Evolutionary conservation across 2,329 filamentous ascomycete genomes (phyloP).

Genomic region (Ascochyta koolunga): DNA sequence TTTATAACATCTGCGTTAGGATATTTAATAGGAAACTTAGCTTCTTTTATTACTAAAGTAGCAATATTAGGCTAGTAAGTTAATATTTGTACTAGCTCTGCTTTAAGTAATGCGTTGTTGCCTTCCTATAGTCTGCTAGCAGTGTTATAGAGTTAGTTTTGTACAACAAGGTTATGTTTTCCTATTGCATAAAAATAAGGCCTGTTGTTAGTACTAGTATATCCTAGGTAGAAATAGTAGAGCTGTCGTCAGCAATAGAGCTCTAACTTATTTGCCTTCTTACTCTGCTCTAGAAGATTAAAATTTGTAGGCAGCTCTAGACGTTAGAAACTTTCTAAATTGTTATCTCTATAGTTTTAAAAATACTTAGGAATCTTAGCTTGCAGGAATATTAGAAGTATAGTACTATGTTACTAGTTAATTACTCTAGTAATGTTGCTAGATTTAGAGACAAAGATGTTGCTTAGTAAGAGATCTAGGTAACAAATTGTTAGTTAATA

Average conservation of each 20-base stretch:
- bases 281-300: constrained; percentile 20
- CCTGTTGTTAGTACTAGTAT: constrained; percentile 31
- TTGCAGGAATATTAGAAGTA: constrained; percentile 48
- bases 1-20: no score
- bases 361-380: constrained; percentile 49
- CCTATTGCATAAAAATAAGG: constrained; percentile 34
- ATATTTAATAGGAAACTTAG: no score
- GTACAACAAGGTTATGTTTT: constrained; percentile 25
- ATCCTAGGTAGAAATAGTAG: constrained; percentile 41
- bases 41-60: no score
- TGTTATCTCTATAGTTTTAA: constrained; percentile 48
- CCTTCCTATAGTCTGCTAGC: constrained; percentile 39
- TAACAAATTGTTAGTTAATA: constrained; percentile 39
- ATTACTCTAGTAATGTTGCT: constrained; percentile 47
- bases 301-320: constrained; percentile 28
- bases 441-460: constrained; percentile 41
- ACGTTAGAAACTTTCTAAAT: constrained; percentile 25
- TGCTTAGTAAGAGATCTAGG: constrained; percentile 44
- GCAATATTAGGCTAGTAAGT: no score
- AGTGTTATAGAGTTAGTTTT: constrained; percentile 28
- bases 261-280: constrained; percentile 26
- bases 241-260: constrained; percentile 35
- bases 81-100: no score
- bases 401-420: constrained; percentile 50
- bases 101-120: constrained; percentile 28